Evolutionary conservation across 768 basidiomycete species (phyloP).

Genomic region (Boletus tomentosulus): DNA sequence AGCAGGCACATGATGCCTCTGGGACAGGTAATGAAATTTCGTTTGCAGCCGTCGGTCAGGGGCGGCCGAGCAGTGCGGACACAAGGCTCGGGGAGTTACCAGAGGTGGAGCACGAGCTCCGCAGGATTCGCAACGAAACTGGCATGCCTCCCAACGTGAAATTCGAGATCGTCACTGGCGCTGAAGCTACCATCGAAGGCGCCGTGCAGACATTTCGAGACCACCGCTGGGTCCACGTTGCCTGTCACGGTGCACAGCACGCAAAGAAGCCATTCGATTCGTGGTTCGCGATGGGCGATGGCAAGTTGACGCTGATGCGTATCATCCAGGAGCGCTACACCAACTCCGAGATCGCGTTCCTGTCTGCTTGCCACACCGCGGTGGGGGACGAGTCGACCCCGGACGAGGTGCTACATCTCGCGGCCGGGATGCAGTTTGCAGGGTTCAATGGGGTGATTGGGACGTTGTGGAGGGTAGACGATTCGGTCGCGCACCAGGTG

Average conservation of each 20-base stretch:
- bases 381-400: background rate
- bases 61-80: background rate
- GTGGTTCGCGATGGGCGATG: background rate
- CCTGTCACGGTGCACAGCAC: background rate
- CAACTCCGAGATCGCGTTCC: background rate
- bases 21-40: background rate
- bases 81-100: background rate
- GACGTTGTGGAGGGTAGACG: background rate
- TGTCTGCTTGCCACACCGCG: background rate
- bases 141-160: background rate
- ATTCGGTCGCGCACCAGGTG: background rate
- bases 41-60: background rate
- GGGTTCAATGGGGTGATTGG: background rate
- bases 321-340: background rate
- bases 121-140: background rate
- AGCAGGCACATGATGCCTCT: background rate
- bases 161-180: background rate
- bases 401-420: background rate
- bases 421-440: background rate
- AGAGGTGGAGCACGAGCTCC: background rate
- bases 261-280: background rate
- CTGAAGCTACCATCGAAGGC: background rate
- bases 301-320: background rate
- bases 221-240: background rate
- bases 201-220: background rate